Evolutionary conservation across 805 yeast genomes (phyloP), one percentile per base, ranked within the genome.

Genomic region (Hanseniaspora valbyensis): DNA sequence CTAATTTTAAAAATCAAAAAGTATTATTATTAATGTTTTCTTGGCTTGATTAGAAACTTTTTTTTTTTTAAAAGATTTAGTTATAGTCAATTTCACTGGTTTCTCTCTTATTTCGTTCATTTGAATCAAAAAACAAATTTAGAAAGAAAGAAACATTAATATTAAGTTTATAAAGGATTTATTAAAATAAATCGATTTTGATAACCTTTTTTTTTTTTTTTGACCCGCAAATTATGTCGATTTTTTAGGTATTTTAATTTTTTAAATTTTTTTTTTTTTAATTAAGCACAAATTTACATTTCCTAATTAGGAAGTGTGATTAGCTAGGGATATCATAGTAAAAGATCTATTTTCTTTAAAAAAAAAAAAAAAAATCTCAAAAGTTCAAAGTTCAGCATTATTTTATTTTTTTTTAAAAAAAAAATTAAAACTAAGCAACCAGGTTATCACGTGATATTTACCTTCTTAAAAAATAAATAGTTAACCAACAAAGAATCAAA

Each of bases 401-500:
- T 36, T 36, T 36, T 36, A 6, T 13, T 33, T 33, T 33, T 33
- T 33, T 13, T 33, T n/a, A n/a, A n/a, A n/a, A n/a, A n/a, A n/a
- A n/a, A n/a, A n/a, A n/a, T n/a, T n/a, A 32, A 32, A 13, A 32
- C 30, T 7, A 7, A 28, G 30, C 30, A 28, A 8, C 30, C 7
- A 28, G 12, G n/a, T n/a, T 12, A 28, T 7, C 39, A 34, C 39
- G 39, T 34, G 39, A 34, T 13, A 6, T 7, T 25, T 26, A 39
- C 19, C 21, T 19, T 14, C 39, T 39, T 19, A 46, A 39, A 19
- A 38, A 46, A 9, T 21, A 29, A n/a, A 46, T 39, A 4, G 34
- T 19, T 25, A 38, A 25, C 29, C 42, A 30, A 32, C 50, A 46
- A 14, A 46, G 25, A 6, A 46, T 4, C 12, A 46, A 2, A 65